phyloP scores from a whole-genome alignment of 1,284 basidiomycete genomes.

The Ceratobasidium sp. region DNA sequence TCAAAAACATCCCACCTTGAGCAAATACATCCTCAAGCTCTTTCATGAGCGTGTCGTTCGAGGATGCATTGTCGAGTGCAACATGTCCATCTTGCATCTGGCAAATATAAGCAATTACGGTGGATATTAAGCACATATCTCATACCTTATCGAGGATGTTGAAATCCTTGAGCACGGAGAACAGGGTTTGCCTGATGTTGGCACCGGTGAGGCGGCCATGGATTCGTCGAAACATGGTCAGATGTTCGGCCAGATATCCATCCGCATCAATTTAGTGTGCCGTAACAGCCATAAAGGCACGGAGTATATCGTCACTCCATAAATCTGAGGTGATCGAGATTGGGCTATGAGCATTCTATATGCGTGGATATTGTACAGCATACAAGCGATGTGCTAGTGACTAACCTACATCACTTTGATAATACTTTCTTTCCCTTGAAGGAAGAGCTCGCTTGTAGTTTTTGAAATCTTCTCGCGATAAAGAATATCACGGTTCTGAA shows the following conservation, averaged over 20 bases:
- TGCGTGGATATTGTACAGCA: too few species aligned
- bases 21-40: slow-evolving; percentile 1
- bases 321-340: slow-evolving; percentile 44
- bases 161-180: slow-evolving; percentile 2
- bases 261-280: slow-evolving; percentile 25
- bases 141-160: slow-evolving; percentile 16
- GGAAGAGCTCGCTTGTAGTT: slow-evolving; percentile 1
- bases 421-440: too few species aligned
- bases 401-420: slow-evolving; percentile 8
- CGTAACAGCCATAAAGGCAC: slow-evolving; percentile 43
- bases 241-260: not conserved
- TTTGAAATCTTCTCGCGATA: slow-evolving; percentile 5
- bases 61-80: slow-evolving; percentile 37
- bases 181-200: slow-evolving; percentile 6
- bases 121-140: not conserved
- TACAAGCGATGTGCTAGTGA: too few species aligned
- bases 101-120: too few species aligned
- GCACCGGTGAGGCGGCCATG: slow-evolving; percentile 15
- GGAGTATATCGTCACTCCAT: slow-evolving; percentile 36
- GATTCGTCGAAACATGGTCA: slow-evolving; percentile 24
- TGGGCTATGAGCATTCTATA: slow-evolving; percentile 6
- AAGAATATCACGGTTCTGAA: slow-evolving; percentile 30
- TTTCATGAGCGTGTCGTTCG: slow-evolving; percentile 36
- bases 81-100: slow-evolving; percentile 15
- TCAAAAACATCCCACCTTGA: slow-evolving; percentile 17